Percentiles rank a stretch among this genome's conserved stretches.
These are phyloP conservation scores for Hericium alpestre DNA, from an alignment of 768 basidiomycete genomes.

Conservation along the genomic window DNA sequence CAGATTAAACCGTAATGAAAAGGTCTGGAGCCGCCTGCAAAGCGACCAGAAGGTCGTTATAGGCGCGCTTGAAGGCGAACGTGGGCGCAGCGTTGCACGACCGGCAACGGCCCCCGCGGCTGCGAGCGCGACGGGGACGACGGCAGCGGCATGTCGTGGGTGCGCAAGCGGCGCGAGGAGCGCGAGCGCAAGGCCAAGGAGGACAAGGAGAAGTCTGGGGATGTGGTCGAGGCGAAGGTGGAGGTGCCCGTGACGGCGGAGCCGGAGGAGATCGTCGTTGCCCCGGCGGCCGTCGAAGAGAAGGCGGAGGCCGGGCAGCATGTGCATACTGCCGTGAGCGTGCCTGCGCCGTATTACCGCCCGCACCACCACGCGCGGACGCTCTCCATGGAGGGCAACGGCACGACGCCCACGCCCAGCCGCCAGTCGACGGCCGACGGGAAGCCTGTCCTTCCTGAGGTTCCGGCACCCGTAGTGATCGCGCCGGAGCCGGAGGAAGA, in stretches of 20 bases:
- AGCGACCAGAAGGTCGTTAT: conserved; percentile 10
- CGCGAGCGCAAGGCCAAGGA: conserved; percentile 37
- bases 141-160: conserved; percentile 80
- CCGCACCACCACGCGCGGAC: conserved; percentile 1
- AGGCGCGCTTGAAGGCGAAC: conserved; percentile 1
- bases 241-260: not conserved
- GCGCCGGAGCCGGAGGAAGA: conserved; percentile 16
- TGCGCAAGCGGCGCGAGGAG: conserved; percentile 47
- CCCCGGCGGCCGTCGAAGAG: not conserved
- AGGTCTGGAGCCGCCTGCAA: conserved; percentile 13
- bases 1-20: no score
- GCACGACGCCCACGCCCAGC: not conserved
- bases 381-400: not conserved
- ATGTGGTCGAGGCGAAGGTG: conserved; percentile 17
- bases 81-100: not conserved
- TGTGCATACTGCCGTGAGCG: conserved; percentile 17
- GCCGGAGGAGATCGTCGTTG: not conserved
- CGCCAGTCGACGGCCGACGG: not conserved
- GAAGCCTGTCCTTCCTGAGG: conserved; percentile 4
- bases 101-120: conserved; percentile 3
- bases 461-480: not conserved
- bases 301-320: conserved; percentile 6
- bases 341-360: conserved; percentile 18
- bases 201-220: conserved; percentile 21
- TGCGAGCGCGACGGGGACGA: conserved; percentile 51